A percentile compares a stretch with the other conserved stretches of the same genome.
Conservation (phyloP, 257 asterid species). For the Cordia subcordata region DNA sequence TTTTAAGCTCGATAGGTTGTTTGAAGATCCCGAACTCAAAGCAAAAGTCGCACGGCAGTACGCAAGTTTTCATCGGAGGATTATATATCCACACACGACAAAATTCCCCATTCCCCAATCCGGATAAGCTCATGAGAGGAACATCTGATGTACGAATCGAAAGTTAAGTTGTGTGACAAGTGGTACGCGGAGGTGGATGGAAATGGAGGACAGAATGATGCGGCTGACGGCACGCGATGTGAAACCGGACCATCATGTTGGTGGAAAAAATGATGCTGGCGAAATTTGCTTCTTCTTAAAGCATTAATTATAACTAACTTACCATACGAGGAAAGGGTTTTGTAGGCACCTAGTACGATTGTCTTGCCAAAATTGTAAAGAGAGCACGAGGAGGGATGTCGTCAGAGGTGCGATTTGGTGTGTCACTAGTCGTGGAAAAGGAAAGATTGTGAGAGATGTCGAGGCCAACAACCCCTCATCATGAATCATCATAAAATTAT, state of each 20-base stretch:
- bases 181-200: background rate
- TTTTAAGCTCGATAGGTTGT: too few relatives aligned
- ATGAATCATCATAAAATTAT: background rate
- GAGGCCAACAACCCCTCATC: constrained; percentile 37
- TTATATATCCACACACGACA: too few relatives aligned
- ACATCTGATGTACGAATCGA: too few relatives aligned
- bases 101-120: background rate
- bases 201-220: constrained; percentile 65
- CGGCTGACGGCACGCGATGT: constrained; percentile 45
- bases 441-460: constrained; percentile 25
- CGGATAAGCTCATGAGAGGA: too few relatives aligned
- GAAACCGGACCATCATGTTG: constrained; percentile 23
- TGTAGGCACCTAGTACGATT: constrained; percentile 23
- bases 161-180: too few relatives aligned
- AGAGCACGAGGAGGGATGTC: constrained; percentile 12
- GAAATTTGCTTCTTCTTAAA: constrained; percentile 8
- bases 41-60: too few relatives aligned
- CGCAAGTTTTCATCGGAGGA: too few relatives aligned
- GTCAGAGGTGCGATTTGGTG: constrained; percentile 23
- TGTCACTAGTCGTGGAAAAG: constrained; percentile 20
- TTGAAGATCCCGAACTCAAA: too few relatives aligned
- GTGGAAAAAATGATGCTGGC: constrained; percentile 11
- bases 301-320: constrained; percentile 18
- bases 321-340: constrained; percentile 18
- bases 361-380: constrained; percentile 31